A percentile compares a stretch with the other conserved stretches of the same genome.
phyloP scores from a whole-genome alignment of 805 yeast species.

The Metschnikowia cerradonensis region DNA sequence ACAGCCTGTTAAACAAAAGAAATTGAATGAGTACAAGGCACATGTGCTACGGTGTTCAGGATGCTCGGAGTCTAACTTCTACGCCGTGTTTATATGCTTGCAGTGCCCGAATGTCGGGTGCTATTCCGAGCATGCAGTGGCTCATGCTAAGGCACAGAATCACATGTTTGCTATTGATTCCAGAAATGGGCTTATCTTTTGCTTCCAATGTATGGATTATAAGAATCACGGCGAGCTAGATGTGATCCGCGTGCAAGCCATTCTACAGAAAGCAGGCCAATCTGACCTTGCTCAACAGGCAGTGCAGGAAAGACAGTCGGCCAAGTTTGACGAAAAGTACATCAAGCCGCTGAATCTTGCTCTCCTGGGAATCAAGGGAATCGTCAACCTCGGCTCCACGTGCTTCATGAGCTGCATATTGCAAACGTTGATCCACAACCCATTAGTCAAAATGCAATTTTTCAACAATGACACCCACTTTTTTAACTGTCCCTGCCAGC shows the following conservation, averaged over 20 bases:
- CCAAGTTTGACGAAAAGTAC: slow-evolving; percentile 9
- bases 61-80: slow-evolving; percentile 41
- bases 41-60: slow-evolving; percentile 48
- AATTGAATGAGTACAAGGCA: slow-evolving; percentile 39
- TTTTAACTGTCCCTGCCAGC: slow-evolving; percentile 44
- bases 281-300: slow-evolving; percentile 3
- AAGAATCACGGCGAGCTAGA: slow-evolving; percentile 61
- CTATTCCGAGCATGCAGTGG: slow-evolving; percentile 35
- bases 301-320: slow-evolving; percentile 6
- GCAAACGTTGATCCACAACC: slow-evolving; percentile 88
- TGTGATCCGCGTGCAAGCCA: slow-evolving; percentile 35
- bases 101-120: slow-evolving; percentile 81
- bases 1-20: slow-evolving; percentile 30
- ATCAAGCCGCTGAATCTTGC: slow-evolving; percentile 49
- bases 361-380: slow-evolving; percentile 78
- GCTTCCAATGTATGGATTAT: slow-evolving; percentile 75
- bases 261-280: background rate
- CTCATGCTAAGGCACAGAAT: slow-evolving; percentile 30
- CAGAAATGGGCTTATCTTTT: slow-evolving; percentile 62
- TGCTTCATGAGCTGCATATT: slow-evolving; percentile 94
- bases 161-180: slow-evolving; percentile 56
- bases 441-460: slow-evolving; percentile 73
- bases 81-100: slow-evolving; percentile 56
- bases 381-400: slow-evolving; percentile 93
- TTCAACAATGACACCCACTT: slow-evolving; percentile 65